Percentiles rank a stretch among this genome's conserved stretches.
Conservation (phyloP, 176 grass and related monocot genomes). For the Dendrocalamus sinicus region DNA sequence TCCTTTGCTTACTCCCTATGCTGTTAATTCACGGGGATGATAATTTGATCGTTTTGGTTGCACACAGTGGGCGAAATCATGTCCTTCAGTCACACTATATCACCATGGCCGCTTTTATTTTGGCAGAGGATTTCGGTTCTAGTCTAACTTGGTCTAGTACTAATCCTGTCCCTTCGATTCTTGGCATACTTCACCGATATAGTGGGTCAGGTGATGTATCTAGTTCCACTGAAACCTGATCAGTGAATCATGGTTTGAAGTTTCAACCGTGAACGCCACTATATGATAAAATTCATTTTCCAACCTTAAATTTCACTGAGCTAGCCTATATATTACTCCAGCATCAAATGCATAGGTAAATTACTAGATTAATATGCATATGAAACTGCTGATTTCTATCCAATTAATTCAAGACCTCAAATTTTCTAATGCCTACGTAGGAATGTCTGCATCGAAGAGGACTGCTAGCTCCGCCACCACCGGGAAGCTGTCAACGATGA, state of each 20-base stretch:
- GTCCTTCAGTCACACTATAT: too few species aligned
- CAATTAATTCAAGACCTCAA: background rate
- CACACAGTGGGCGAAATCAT: background rate
- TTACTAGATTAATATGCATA: background rate
- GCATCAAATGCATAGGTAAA: background rate
- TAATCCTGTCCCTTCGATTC: background rate
- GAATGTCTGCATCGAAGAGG: slow-evolving; percentile 65
- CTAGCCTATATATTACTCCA: background rate
- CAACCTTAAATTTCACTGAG: background rate
- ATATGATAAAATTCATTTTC: background rate
- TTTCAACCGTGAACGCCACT: background rate
- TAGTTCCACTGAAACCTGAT: background rate
- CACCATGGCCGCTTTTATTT: background rate
- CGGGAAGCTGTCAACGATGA: slow-evolving; percentile 55
- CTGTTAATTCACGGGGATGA: background rate
- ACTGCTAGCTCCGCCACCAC: slow-evolving; percentile 64
- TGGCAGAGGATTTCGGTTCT: background rate
- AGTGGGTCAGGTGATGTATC: background rate
- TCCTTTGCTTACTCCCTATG: background rate
- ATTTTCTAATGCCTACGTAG: slow-evolving; percentile 33
- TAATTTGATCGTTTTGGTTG: background rate
- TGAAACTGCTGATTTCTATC: background rate
- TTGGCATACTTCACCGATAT: background rate
- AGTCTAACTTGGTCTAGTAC: background rate
- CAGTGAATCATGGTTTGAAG: background rate